Evolutionary conservation across 352 stramenopile species (phyloP).

Genomic region (Globisporangium parvum): DNA sequence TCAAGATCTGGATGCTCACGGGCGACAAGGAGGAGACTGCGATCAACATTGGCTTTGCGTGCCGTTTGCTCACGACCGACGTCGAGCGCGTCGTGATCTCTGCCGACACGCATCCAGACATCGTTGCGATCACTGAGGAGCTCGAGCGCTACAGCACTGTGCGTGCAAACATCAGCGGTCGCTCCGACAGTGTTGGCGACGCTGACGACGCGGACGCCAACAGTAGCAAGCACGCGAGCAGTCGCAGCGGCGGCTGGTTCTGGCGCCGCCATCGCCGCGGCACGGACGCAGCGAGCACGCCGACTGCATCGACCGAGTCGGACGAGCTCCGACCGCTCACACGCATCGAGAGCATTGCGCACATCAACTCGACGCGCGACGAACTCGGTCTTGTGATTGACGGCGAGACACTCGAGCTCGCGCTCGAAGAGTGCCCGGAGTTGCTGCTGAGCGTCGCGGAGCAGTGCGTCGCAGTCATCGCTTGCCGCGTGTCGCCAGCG

Average conservation of each 20-base stretch:
- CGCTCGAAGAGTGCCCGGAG: slow-evolving; percentile 65
- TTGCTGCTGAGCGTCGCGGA: slow-evolving; percentile 71
- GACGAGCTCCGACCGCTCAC: slow-evolving; percentile 35
- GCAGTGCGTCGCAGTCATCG: slow-evolving; percentile 89
- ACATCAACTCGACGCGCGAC: slow-evolving; percentile 27
- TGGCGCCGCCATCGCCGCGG: neutral
- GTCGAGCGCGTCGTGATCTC: slow-evolving; percentile 89
- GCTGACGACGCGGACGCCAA: slow-evolving; percentile 3
- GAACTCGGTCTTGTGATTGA: slow-evolving; percentile 74
- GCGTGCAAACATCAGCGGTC: neutral
- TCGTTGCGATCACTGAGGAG: slow-evolving; percentile 53
- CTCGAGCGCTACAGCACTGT: slow-evolving; percentile 42
- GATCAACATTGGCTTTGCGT: slow-evolving; percentile 95
- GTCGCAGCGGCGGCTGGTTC: neutral
- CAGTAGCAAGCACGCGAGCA: neutral
- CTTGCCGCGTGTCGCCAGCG: slow-evolving; percentile 89
- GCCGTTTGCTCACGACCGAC: slow-evolving; percentile 85
- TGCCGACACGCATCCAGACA: slow-evolving; percentile 64
- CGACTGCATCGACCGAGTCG: slow-evolving; percentile 5
- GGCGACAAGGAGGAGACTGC: slow-evolving; percentile 94
- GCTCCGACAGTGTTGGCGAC: neutral
- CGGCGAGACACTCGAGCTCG: slow-evolving; percentile 74
- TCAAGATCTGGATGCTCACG: slow-evolving; percentile 95
- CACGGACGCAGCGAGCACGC: neutral
- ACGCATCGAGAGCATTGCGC: slow-evolving; percentile 61